Conservation (phyloP, 2,329 filamentous ascomycete species). For the Thelonectria discophora region DNA sequence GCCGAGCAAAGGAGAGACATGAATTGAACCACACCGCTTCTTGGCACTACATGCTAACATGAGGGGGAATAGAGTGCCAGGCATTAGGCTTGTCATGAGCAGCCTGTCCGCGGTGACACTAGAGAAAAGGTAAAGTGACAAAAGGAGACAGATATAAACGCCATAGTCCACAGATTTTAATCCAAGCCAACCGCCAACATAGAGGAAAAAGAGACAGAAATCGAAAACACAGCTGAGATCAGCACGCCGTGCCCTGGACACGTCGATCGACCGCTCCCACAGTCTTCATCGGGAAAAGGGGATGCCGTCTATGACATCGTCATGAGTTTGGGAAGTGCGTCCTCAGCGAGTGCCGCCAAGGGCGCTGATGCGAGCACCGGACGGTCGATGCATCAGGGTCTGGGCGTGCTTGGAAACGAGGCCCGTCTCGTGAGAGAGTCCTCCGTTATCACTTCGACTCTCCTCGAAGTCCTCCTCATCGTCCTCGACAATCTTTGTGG, state of each 20-base stretch:
- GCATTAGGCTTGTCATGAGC: conserved; percentile 39
- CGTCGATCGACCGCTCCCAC: conserved; percentile 26
- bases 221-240: conserved; percentile 30
- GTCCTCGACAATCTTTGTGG: conserved; percentile 92
- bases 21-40: conserved; percentile 39
- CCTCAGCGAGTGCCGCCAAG: conserved; percentile 62
- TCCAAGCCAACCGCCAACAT: conserved; percentile 43
- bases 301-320: conserved; percentile 30
- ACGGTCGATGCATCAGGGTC: conserved; percentile 67
- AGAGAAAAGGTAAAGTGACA: conserved; percentile 31
- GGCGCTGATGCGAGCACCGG: conserved; percentile 71
- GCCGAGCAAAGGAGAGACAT: conserved; percentile 35
- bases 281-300: conserved; percentile 23
- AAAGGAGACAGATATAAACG: conserved; percentile 41
- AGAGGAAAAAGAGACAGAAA: conserved; percentile 34
- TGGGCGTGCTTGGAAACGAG: conserved; percentile 64
- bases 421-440: conserved; percentile 57
- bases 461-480: conserved; percentile 75
- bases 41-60: conserved; percentile 40
- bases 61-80: conserved; percentile 38
- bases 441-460: conserved; percentile 61
- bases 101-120: conserved; percentile 34
- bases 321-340: conserved; percentile 12
- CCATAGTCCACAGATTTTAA: conserved; percentile 45
- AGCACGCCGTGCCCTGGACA: conserved; percentile 24